These are phyloP conservation scores for Epichloe gansuensis DNA, from an alignment of 2,329 filamentous ascomycete species.

Conservation along the genomic window DNA sequence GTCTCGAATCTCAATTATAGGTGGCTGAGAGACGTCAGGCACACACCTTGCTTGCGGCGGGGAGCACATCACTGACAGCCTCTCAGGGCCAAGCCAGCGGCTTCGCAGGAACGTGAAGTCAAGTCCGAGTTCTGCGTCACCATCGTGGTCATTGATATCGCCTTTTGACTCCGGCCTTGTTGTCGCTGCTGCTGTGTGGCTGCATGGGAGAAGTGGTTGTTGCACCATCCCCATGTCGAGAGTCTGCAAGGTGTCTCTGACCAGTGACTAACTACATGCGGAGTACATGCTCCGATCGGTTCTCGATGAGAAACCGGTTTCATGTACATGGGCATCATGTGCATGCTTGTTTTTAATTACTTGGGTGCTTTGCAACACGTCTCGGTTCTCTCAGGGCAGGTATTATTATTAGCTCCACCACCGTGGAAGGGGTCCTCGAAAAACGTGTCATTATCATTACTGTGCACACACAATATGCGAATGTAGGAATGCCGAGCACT, in stretches of 20 bases:
- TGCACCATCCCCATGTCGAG: slow-evolving; percentile 1
- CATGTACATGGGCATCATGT: neutral
- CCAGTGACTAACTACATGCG: too few species aligned
- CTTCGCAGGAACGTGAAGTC: neutral
- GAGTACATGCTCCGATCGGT: neutral
- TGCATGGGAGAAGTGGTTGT: neutral
- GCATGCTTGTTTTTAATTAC: too few species aligned
- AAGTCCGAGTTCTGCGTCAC: neutral
- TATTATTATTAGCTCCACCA: too few species aligned
- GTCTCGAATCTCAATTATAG: slow-evolving; percentile 1
- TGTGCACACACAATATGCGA: neutral
- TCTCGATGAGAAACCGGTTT: neutral
- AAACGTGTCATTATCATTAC: neutral
- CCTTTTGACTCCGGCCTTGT: neutral
- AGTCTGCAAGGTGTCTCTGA: slow-evolving; percentile 4
- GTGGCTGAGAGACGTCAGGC: slow-evolving; percentile 1
- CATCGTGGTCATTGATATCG: neutral
- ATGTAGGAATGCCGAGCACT: too few species aligned
- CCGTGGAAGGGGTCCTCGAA: too few species aligned
- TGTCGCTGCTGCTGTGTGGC: neutral
- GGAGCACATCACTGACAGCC: neutral
- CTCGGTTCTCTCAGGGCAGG: too few species aligned
- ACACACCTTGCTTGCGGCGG: neutral
- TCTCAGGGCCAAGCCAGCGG: neutral
- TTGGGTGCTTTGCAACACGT: too few species aligned